A percentile compares a stretch with the other conserved stretches of the same genome.
Conservation (phyloP, 306 rosid species). For the Prosopis cineraria region DNA sequence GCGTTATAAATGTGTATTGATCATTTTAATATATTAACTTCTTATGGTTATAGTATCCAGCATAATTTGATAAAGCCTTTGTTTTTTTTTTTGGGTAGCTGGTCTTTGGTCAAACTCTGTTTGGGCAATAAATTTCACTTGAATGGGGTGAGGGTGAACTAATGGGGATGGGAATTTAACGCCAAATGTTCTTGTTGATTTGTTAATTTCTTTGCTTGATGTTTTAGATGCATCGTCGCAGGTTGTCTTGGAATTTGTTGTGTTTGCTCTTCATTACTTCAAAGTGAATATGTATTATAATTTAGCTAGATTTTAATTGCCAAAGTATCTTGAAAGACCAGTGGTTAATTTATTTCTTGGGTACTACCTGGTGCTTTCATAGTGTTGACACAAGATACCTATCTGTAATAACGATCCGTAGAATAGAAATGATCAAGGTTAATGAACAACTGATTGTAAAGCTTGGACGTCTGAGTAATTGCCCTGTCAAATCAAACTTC, state of each 20-base stretch:
- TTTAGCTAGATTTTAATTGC: not conserved
- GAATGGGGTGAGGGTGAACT: not conserved
- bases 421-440: not conserved
- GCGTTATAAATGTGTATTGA: not conserved
- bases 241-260: not conserved
- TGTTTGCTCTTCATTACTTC: not conserved
- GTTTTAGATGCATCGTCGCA: not conserved
- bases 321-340: not conserved
- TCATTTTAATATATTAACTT: not conserved
- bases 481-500: not conserved
- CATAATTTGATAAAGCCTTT: conserved; percentile 37
- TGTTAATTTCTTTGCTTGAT: not conserved
- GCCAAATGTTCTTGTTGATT: not conserved
- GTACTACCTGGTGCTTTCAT: not conserved
- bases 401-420: conserved; percentile 3
- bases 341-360: not conserved
- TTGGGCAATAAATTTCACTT: not conserved
- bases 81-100: conserved; percentile 23
- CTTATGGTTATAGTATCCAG: conserved; percentile 24
- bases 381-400: not conserved
- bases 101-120: not conserved
- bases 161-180: not conserved
- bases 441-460: not conserved
- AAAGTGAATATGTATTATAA: not conserved
- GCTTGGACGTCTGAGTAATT: not conserved